These are phyloP conservation scores for Urostyla sp. DNA, from an alignment of 73 alveolate genomes.

Conservation along the genomic window DNA sequence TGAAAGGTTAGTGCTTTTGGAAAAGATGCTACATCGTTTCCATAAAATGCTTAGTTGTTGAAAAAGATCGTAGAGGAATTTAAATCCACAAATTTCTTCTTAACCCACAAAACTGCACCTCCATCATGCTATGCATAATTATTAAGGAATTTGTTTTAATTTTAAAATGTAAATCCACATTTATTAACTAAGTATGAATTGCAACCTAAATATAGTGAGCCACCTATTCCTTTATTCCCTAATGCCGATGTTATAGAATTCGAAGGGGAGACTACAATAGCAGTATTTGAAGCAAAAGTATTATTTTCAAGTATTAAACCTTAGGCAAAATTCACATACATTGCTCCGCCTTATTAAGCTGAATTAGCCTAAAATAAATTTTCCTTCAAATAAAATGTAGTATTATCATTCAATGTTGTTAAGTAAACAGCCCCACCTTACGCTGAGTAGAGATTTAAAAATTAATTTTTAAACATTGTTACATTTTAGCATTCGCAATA, in stretches of 20 bases:
- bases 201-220: too few species aligned
- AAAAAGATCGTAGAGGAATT: not conserved
- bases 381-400: too few species aligned
- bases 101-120: slow-evolving; percentile 41
- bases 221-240: too few species aligned
- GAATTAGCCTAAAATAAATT: too few species aligned
- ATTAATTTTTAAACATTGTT: not conserved
- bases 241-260: too few species aligned
- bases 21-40: not conserved
- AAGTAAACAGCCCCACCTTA: slow-evolving; percentile 38
- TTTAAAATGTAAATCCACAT: not conserved
- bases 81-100: too few species aligned
- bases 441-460: not conserved
- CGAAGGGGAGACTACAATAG: too few species aligned
- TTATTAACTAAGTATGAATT: too few species aligned
- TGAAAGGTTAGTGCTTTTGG: not conserved
- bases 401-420: too few species aligned
- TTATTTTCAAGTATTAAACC: too few species aligned
- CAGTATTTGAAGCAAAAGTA: not conserved
- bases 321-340: not conserved
- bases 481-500: slow-evolving; percentile 18
- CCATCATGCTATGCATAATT: slow-evolving; percentile 43
- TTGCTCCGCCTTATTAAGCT: not conserved
- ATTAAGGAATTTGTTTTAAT: not conserved
- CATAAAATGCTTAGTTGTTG: slow-evolving; percentile 25